phyloP scores from a whole-genome alignment of 768 basidiomycete species.

The Auricularia sp. region DNA sequence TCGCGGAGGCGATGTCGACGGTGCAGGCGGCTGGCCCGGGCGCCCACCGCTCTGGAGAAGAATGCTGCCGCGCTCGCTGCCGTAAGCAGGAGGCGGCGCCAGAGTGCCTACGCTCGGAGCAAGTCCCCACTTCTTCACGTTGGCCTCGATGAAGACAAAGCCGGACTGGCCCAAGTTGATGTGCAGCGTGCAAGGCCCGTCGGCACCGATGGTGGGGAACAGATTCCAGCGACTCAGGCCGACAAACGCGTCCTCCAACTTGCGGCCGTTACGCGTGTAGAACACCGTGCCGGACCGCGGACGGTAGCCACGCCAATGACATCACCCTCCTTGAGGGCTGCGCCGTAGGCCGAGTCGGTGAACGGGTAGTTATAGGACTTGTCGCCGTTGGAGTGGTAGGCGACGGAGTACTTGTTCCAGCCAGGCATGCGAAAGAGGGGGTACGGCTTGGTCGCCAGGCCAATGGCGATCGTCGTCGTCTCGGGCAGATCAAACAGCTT shows the following conservation, averaged over 20 bases:
- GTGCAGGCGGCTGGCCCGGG: slow-evolving; percentile 37
- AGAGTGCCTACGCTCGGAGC: slow-evolving; percentile 96
- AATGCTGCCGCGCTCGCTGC: slow-evolving; percentile 93
- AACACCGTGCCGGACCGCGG: slow-evolving; percentile 97
- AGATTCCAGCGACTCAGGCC: slow-evolving; percentile 87
- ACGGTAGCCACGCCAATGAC: slow-evolving; percentile 89
- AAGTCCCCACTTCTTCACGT: slow-evolving; percentile 99
- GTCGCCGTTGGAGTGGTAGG: slow-evolving; percentile 93
- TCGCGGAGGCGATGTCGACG: slow-evolving; percentile 31
- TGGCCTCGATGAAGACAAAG: slow-evolving; percentile 98
- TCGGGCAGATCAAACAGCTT: slow-evolving; percentile 97
- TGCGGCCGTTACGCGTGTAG: slow-evolving; percentile 95
- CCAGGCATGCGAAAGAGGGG: slow-evolving; percentile 91
- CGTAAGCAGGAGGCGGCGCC: slow-evolving; percentile 96
- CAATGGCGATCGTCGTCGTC: slow-evolving; percentile 80
- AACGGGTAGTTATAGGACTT: slow-evolving; percentile 98
- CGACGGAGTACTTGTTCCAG: slow-evolving; percentile 75
- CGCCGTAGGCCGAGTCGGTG: slow-evolving; percentile 73
- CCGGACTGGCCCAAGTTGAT: slow-evolving; percentile 97
- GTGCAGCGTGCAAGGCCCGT: slow-evolving; percentile 92
- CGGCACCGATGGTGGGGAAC: slow-evolving; percentile 94
- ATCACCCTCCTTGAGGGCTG: slow-evolving; percentile 83
- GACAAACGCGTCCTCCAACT: slow-evolving; percentile 91
- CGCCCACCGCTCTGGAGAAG: slow-evolving; percentile 80
- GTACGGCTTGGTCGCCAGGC: slow-evolving; percentile 94